Conservation (phyloP, 768 basidiomycete species). For the Tricholomella constricta region DNA sequence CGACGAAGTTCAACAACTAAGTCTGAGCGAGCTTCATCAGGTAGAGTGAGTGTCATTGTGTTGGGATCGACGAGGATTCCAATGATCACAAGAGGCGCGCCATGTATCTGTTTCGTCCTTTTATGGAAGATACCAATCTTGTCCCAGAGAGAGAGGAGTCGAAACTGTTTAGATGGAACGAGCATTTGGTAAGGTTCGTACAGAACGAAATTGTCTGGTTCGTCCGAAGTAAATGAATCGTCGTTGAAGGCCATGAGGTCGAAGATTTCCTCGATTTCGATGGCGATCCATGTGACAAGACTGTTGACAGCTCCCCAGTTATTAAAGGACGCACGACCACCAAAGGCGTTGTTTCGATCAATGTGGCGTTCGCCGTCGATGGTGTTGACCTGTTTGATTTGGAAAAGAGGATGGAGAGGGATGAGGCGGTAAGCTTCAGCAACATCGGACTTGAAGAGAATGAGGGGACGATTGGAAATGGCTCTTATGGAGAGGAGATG, state of each 20-base stretch:
- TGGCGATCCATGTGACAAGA: conserved; percentile 39
- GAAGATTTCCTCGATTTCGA: conserved; percentile 13
- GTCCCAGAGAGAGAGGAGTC: conserved; percentile 40
- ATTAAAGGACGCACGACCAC: conserved; percentile 12
- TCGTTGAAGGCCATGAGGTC: conserved; percentile 34
- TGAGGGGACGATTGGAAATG: neutral
- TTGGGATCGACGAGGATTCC: conserved; percentile 38
- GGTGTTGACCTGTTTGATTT: conserved; percentile 38
- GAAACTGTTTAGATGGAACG: conserved; percentile 32
- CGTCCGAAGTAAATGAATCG: conserved; percentile 29
- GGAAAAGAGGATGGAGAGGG: conserved; percentile 41
- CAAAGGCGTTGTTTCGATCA: conserved; percentile 27
- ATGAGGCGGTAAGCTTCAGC: conserved; percentile 35
- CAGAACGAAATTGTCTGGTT: conserved; percentile 12
- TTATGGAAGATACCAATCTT: conserved; percentile 40
- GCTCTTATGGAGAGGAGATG: conserved; percentile 1
- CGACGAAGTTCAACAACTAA: conserved; percentile 1
- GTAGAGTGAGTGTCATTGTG: conserved; percentile 28
- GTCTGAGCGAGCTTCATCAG: conserved; percentile 3
- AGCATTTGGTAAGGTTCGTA: conserved; percentile 32
- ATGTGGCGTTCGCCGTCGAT: conserved; percentile 24
- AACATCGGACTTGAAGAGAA: conserved; percentile 39
- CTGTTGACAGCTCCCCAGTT: conserved; percentile 34
- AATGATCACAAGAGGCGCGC: conserved; percentile 33
- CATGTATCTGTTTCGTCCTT: conserved; percentile 38